Base-by-base conservation (phyloP, 23 red algal species). In the Porphyridium purpureum region DNA sequence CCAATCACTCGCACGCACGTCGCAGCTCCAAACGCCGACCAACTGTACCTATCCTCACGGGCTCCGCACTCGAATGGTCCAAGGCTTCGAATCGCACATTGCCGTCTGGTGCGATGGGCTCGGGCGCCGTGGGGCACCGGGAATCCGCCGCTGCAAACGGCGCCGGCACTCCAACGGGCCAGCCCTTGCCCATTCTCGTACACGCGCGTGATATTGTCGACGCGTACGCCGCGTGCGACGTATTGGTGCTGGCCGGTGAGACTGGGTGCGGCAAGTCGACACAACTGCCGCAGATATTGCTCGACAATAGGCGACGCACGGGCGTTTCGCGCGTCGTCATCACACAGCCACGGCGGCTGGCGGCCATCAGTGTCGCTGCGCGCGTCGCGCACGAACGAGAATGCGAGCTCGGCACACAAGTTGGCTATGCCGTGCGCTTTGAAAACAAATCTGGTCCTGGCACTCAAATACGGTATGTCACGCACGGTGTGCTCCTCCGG, bases 251-350 rank as follows among this genome's bases (percentile, higher is more conserved):
- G 0, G 60, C 75, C 0, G 70, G 38, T 14, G 70, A 84, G n/a
- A 95, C 88, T 1, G 88, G 88, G 4, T 66, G 60, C 26, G 88
- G 88, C 27, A 95, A 95, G 44, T 74, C 88, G 11, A 95, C 88
- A 29, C 68, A 80, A 52, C 17, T 95, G 3, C 88, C 88, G 33
- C 70, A 83, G 66, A 48, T 85, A 21, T 62, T 95, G 9, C 62
- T 80, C 33, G 59, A 74, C 5, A 35, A 31, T 29, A 23, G 66
- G 31, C 60, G 48, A 14, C 22, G 8, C 28, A 60, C 66, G 26
- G 56, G 57, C 49, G 60, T 84, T 26, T 11, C 11, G 38, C 38
- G 11, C 17, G 38, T 44, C 17, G 71, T 67, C 38, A 36, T 83
- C 24, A 86, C 88, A 4, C 88, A 95, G 34, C 88, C 88, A 25